Base-by-base conservation (phyloP, 2,329 filamentous ascomycete genomes). In the Rhynchosporium agropyri region DNA sequence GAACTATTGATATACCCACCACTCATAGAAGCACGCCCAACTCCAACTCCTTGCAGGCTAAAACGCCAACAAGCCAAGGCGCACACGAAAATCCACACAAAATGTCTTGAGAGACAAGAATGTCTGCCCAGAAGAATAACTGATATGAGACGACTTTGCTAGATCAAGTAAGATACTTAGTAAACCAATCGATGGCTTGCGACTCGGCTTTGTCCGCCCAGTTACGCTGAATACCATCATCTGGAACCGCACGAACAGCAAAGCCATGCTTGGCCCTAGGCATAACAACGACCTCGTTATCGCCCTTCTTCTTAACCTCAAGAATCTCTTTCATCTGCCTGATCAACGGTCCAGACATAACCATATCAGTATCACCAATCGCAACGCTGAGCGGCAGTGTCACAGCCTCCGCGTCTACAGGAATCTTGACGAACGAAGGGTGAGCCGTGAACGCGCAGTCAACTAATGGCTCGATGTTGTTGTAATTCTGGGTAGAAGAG, bases 361-460 rank as follows among this genome's bases (percentile, higher is more conserved):
- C 74, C 48, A 74, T 69, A 68, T 85, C 83, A 2, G 73, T 69
- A 40, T 81, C 79, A 3, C 78, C 80, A 4, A 82, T 65, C 1
- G 79, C 79, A 61, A 84, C 77, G 43, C 78, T 79, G 31, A 81
- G 66, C 3, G 83, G 83, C 13, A 77, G 63, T 2, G 65, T 72
- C 3, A 82, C 71, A 43, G 75, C 76, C 38, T 81, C 75, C 28
- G 67, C 66, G 55, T 86, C 83, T 10, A 62, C 74, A 0, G 81
- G 80, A 2, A 86, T 60, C 0, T 68, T 69, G 29, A 87, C 64
- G 28, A 79, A 68, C 55, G 79, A 82, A 2, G 84, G 83, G 68
- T 86, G 83, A 9, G 78, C 82, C 0, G 79, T 78, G 68, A 84
- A 84, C 7, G 72, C 81, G 6, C 77, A 81, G 66, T 85, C 79